Conservation (phyloP, 1,284 basidiomycete species). For the Mrakiaceae sp. region DNA sequence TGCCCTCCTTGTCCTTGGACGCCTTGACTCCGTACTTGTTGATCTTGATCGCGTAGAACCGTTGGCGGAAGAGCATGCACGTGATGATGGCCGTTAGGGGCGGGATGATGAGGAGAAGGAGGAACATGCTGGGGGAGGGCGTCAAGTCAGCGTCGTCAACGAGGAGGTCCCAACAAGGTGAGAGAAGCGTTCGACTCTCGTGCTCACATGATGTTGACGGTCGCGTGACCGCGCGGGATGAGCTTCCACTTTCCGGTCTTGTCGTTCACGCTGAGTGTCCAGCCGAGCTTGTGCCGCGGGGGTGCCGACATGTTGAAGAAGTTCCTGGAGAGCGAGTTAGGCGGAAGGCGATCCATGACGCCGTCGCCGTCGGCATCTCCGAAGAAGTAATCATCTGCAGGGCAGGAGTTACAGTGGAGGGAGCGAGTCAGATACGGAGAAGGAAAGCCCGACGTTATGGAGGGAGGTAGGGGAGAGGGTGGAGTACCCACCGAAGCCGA, state of each 20-base stretch:
- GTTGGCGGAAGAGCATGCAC: conserved; percentile 75
- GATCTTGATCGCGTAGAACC: conserved; percentile 84
- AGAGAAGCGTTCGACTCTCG: not conserved
- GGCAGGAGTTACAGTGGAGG: too few species aligned
- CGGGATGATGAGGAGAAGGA: conserved; percentile 64
- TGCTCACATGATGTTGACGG: not conserved
- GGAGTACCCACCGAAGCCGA: conserved; percentile 30
- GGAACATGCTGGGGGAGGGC: conserved; percentile 71
- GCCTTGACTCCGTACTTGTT: conserved; percentile 44
- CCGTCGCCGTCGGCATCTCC: conserved; percentile 79
- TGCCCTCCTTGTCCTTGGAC: conserved; percentile 33
- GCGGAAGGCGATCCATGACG: conserved; percentile 73
- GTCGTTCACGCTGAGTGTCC: conserved; percentile 71
- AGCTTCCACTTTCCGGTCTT: conserved; percentile 63
- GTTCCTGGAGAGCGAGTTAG: conserved; percentile 49
- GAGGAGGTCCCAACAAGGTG: not conserved
- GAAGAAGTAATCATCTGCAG: conserved; percentile 67
- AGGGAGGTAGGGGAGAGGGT: too few species aligned
- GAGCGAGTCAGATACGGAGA: too few species aligned
- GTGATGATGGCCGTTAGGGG: conserved; percentile 70
- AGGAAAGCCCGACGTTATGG: too few species aligned
- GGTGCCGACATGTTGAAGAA: conserved; percentile 43
- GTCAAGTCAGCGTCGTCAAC: conserved; percentile 33
- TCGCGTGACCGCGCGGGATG: conserved; percentile 57
- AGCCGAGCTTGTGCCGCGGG: conserved; percentile 53